phyloP scores from a whole-genome alignment of 768 basidiomycete genomes.

The Collybia sordida region DNA sequence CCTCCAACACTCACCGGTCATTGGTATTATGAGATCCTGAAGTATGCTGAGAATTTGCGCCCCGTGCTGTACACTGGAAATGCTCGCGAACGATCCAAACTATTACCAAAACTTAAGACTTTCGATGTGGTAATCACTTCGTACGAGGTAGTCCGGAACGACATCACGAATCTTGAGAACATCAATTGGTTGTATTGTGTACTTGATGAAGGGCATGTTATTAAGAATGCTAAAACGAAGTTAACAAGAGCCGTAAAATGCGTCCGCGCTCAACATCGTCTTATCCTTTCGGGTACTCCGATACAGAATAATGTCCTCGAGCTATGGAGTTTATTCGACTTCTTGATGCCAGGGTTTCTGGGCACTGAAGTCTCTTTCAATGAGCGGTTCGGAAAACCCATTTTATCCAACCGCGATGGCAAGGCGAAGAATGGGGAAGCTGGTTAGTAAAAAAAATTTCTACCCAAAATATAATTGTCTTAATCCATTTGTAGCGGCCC shows the following conservation, averaged over 20 bases:
- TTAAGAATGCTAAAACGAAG: slow-evolving; percentile 99
- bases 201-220: slow-evolving; percentile 97
- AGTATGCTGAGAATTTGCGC: slow-evolving; percentile 82
- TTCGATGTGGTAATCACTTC: slow-evolving; percentile 96
- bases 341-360: slow-evolving; percentile 98
- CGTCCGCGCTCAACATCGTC: slow-evolving; percentile 86
- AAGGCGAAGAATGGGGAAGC: slow-evolving; percentile 95
- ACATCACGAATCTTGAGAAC: slow-evolving; percentile 72
- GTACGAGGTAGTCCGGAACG: slow-evolving; percentile 96
- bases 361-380: slow-evolving; percentile 96
- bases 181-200: slow-evolving; percentile 94
- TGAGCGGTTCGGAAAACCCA: slow-evolving; percentile 94
- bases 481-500: slow-evolving; percentile 57
- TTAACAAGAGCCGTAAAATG: slow-evolving; percentile 94
- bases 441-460: slow-evolving; percentile 48
- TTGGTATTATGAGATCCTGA: slow-evolving; percentile 97
- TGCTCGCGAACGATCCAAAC: slow-evolving; percentile 71
- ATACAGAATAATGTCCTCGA: slow-evolving; percentile 99
- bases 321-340: slow-evolving; percentile 98
- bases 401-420: slow-evolving; percentile 90
- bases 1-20: slow-evolving; percentile 98
- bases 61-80: slow-evolving; percentile 91
- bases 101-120: slow-evolving; percentile 61
- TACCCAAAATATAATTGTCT: neutral
- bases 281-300: slow-evolving; percentile 95